Evolutionary conservation across 2,329 filamentous ascomycete species (phyloP).

Genomic region (Pseudopyrenochaeta lycopersici): DNA sequence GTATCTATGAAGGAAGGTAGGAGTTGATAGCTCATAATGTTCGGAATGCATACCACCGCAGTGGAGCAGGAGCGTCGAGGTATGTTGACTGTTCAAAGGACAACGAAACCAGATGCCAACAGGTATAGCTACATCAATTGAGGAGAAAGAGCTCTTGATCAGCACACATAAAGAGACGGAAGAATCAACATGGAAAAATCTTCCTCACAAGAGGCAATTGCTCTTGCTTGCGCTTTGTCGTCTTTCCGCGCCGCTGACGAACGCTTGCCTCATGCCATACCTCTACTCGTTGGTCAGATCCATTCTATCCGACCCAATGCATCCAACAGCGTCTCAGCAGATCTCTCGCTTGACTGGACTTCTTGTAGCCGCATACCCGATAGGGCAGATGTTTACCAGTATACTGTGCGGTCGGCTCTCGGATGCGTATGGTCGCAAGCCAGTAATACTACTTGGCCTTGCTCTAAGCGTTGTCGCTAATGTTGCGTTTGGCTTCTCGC

Average conservation of each 20-base stretch:
- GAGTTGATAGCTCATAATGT: not conserved
- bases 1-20: too few relatives aligned
- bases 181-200: conserved; percentile 71
- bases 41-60: not conserved
- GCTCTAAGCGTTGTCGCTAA: conserved; percentile 71
- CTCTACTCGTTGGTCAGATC: conserved; percentile 86
- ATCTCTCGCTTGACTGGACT: conserved; percentile 80
- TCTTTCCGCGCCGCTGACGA: conserved; percentile 80
- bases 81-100: not conserved
- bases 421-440: conserved; percentile 74
- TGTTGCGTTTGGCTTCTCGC: conserved; percentile 73
- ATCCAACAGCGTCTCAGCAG: conserved; percentile 63
- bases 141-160: conserved; percentile 23
- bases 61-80: conserved; percentile 25
- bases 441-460: conserved; percentile 77
- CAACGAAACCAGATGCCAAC: not conserved
- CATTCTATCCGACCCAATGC: conserved; percentile 59
- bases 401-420: conserved; percentile 80
- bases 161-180: conserved; percentile 22
- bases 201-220: conserved; percentile 80
- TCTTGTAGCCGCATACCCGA: conserved; percentile 78
- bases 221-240: conserved; percentile 79
- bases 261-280: conserved; percentile 70
- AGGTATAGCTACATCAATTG: not conserved
- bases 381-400: conserved; percentile 81